Conservation (phyloP, 2,329 filamentous ascomycete species). For the Fusarium nodosum region DNA sequence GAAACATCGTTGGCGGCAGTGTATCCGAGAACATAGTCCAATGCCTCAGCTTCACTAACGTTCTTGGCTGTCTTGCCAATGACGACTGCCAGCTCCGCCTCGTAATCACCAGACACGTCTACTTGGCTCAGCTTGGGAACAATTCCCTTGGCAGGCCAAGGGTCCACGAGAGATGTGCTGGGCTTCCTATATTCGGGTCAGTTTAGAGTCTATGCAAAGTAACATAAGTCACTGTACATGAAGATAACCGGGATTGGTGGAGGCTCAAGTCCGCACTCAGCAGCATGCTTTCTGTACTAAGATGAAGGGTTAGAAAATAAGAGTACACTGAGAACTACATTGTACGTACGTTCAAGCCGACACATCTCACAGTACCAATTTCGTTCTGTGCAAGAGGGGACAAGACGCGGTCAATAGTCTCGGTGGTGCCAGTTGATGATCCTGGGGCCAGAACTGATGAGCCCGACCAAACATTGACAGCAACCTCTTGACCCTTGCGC, state of each 20-base stretch:
- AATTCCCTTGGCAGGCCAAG: constrained; percentile 64
- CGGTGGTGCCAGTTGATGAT: constrained; percentile 61
- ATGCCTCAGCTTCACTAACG: constrained; percentile 67
- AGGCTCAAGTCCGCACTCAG: constrained; percentile 65
- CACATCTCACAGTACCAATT: constrained; percentile 70
- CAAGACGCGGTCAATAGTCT: constrained; percentile 63
- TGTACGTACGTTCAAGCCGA: constrained; percentile 66
- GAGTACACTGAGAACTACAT: background rate
- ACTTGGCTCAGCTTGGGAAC: constrained; percentile 64
- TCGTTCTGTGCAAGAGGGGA: constrained; percentile 56
- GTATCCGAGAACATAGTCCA: constrained; percentile 74
- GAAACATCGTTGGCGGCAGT: constrained; percentile 74
- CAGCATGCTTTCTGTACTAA: constrained; percentile 56
- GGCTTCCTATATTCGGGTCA: constrained; percentile 60
- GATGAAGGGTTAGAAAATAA: background rate
- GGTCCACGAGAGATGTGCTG: constrained; percentile 65
- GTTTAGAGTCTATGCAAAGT: background rate
- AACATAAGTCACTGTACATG: constrained; percentile 52
- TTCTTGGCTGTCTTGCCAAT: constrained; percentile 66
- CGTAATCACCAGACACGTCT: constrained; percentile 70
- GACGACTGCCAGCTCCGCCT: constrained; percentile 70
- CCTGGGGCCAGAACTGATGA: constrained; percentile 69
- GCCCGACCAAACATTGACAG: constrained; percentile 69
- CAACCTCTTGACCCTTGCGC: constrained; percentile 67
- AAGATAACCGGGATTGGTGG: constrained; percentile 70